Conservation (phyloP, 2,329 filamentous ascomycete species). For the Neonectria hederae region DNA sequence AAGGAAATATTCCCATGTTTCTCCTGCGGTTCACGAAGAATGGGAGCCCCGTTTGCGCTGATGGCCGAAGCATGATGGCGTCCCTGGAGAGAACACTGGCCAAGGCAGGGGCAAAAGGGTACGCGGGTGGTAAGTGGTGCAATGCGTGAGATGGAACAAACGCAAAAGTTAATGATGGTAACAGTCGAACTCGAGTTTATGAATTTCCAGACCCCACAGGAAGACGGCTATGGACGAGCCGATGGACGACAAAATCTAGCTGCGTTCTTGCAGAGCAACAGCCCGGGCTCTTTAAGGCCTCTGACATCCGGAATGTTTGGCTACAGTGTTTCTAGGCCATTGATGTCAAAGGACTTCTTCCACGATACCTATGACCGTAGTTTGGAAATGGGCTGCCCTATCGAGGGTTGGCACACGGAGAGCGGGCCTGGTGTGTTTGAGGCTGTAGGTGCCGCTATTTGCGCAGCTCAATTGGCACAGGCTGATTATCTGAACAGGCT, state of each 20-base stretch:
- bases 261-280: conserved; percentile 71
- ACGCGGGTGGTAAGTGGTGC: conserved; percentile 74
- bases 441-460: conserved; percentile 38
- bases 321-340: conserved; percentile 79
- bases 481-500: background rate
- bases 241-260: conserved; percentile 65
- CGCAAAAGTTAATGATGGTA: background rate
- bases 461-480: background rate
- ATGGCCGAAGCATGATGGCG: conserved; percentile 74
- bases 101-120: conserved; percentile 71
- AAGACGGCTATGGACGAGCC: conserved; percentile 44
- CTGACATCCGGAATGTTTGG: conserved; percentile 86
- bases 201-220: conserved; percentile 48
- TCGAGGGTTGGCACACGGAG: conserved; percentile 88
- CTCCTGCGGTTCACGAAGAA: conserved; percentile 78
- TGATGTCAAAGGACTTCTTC: conserved; percentile 85
- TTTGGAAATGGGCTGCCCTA: conserved; percentile 73
- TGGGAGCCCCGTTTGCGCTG: conserved; percentile 75
- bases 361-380: conserved; percentile 80
- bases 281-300: conserved; percentile 69
- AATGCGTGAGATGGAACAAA: no score
- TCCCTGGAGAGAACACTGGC: conserved; percentile 68
- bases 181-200: conserved; percentile 81
- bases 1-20: conserved; percentile 80
- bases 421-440: conserved; percentile 71